These are phyloP conservation scores for Rhizopogon roseolus DNA, from an alignment of 768 basidiomycete species.

Conservation along the genomic window DNA sequence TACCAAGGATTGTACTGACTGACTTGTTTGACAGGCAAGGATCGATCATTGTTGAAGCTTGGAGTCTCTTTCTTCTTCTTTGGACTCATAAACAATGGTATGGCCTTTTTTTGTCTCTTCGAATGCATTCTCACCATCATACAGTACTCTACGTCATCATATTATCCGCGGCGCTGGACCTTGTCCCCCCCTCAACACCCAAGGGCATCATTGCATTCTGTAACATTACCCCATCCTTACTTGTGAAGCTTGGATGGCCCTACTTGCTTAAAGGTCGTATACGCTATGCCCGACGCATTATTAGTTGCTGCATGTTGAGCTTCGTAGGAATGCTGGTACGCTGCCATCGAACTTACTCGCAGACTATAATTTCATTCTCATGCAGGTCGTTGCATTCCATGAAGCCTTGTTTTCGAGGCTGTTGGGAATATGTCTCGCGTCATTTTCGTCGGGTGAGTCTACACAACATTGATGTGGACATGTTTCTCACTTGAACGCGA, in stretches of 20 bases:
- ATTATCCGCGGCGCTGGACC: slow-evolving; percentile 90
- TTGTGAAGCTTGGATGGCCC: slow-evolving; percentile 90
- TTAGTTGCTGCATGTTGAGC: slow-evolving; percentile 72
- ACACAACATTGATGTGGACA: background rate
- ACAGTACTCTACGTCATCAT: slow-evolving; percentile 94
- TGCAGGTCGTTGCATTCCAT: slow-evolving; percentile 73
- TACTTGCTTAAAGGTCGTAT: slow-evolving; percentile 85
- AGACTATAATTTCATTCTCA: background rate
- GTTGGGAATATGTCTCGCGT: slow-evolving; percentile 76
- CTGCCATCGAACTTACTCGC: slow-evolving; percentile 1
- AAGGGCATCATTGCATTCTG: slow-evolving; percentile 94
- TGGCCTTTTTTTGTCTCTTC: background rate
- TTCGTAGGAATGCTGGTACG: slow-evolving; percentile 85
- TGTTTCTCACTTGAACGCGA: slow-evolving; percentile 3
- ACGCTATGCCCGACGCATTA: slow-evolving; percentile 69
- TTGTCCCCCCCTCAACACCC: slow-evolving; percentile 87
- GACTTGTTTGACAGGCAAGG: slow-evolving; percentile 12
- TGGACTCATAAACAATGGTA: slow-evolving; percentile 90
- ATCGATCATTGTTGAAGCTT: slow-evolving; percentile 30
- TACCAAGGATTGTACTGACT: slow-evolving; percentile 12
- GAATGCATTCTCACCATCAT: background rate
- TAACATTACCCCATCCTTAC: slow-evolving; percentile 86
- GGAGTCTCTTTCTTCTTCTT: slow-evolving; percentile 82
- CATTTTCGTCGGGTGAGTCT: slow-evolving; percentile 73
- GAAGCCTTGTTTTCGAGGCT: slow-evolving; percentile 63